Evolutionary conservation across 176 grass and related monocot genomes (phyloP), one percentile per base, ranked within the genome.

Genomic region (Oryza glaberrima): DNA sequence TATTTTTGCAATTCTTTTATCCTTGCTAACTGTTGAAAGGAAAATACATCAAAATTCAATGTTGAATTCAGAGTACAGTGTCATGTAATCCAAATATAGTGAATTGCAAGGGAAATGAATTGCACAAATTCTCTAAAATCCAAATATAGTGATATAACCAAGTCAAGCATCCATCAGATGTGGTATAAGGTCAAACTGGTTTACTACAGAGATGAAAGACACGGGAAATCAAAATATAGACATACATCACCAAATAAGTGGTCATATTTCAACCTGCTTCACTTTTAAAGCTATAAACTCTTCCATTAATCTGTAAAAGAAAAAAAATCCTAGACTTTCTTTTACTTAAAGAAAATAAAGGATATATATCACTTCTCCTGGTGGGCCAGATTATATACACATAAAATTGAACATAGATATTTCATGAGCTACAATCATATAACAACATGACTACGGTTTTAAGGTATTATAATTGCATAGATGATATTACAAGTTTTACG

Each of bases 171-270:
- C 36, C 69, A 43, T 22, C 10, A 17, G 43, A 71, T 19, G 70
- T 82, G 28, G 67, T 81, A 81, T 61, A 34, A 54, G 35, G 7
- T 36, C n/a, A 78, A 46, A 7, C 30, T 83, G 61, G 30, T 66
- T 65, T 16, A 51, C 25, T 61, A 41, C 7, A 67, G 26, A 83
- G 73, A 54, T 83, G 35, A 73, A 72, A 51, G 0, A 30, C 11
- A 82, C 52, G 49, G 5, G 35, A 76, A 69, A 36, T 35, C 40
- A 7, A 41, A 41, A 41, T 41, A 41, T 41, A 41, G 40, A 41
- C 40, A 41, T 41, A 41, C 40, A 41, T 41, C 40, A 41, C 48
- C 23, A 9, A 56, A 56, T 56, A 56, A 56, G 4, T 19, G 3
- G 16, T 19, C 15, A 56, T 17, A 56, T 41, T 56, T 56, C 51